Evolutionary conservation across 331 rosid genomes (phyloP).

Genomic region (Cydonia oblonga): DNA sequence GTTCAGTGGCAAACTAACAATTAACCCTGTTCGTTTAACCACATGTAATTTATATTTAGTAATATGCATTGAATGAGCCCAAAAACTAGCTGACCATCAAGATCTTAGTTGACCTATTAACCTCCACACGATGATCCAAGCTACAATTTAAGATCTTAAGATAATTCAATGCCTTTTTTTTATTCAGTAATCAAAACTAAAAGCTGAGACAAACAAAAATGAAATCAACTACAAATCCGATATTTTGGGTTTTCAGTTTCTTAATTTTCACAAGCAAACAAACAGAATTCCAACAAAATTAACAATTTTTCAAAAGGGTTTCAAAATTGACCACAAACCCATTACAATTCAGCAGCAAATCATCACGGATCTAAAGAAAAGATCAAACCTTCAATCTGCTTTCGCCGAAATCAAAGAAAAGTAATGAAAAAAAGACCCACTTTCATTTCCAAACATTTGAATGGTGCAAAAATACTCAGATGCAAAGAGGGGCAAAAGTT

Average conservation of each 20-base stretch:
- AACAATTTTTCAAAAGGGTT: neutral
- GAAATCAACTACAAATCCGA: neutral
- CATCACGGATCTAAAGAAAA: slow-evolving; percentile 12
- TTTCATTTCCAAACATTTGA: neutral
- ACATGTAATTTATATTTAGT: neutral
- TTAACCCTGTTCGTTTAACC: neutral
- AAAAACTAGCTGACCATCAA: neutral
- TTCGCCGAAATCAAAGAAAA: neutral
- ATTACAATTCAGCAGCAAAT: neutral
- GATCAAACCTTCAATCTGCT: neutral
- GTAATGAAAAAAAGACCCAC: neutral
- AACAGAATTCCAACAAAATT: neutral
- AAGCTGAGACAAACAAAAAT: neutral
- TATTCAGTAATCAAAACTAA: neutral
- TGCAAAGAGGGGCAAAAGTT: neutral
- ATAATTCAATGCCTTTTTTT: neutral
- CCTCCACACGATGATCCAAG: neutral
- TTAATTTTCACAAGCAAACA: neutral
- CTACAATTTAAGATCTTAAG: neutral
- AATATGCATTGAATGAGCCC: neutral
- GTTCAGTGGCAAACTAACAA: neutral
- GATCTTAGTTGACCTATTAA: neutral
- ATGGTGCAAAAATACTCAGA: neutral
- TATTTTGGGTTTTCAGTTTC: neutral
- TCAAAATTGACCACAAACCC: neutral